These are phyloP conservation scores for Orobanche coerulescens DNA, from an alignment of 257 asterid species.

Conservation along the genomic window DNA sequence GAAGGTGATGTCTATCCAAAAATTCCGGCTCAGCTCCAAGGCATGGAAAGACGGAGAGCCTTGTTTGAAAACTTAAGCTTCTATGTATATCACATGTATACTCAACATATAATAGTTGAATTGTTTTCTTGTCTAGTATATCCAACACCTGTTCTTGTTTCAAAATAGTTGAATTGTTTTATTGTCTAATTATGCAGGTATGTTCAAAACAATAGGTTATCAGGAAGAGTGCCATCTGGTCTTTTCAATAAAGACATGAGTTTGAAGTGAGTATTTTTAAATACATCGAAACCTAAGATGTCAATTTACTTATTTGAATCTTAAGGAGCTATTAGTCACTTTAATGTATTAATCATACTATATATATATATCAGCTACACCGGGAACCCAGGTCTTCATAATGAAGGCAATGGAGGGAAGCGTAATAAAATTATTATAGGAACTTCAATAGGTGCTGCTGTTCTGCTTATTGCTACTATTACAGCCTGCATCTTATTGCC, in stretches of 20 bases:
- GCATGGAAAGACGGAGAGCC: no score
- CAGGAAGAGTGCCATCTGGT: conserved; percentile 62
- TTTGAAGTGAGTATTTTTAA: conserved; percentile 57
- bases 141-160: no score
- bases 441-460: conserved; percentile 66
- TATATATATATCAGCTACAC: conserved; percentile 54
- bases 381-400: conserved; percentile 53
- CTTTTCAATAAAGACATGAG: conserved; percentile 54
- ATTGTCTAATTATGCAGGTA: conserved; percentile 49
- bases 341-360: not conserved
- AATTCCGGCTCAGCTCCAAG: no score
- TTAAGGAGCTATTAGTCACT: conserved; percentile 3
- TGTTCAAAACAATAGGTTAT: conserved; percentile 68
- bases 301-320: not conserved
- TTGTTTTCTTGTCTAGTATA: not conserved
- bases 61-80: no score
- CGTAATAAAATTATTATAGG: conserved; percentile 70
- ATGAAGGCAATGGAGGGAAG: conserved; percentile 33
- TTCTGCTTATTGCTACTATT: conserved; percentile 62
- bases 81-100: no score
- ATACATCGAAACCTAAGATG: conserved; percentile 2
- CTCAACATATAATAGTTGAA: not conserved
- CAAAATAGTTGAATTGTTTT: no score
- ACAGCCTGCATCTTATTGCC: conserved; percentile 47
- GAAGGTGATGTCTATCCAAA: no score